These are phyloP conservation scores for Zymoseptoria pseudotritici DNA, from an alignment of 2,329 filamentous ascomycete species.

Conservation along the genomic window DNA sequence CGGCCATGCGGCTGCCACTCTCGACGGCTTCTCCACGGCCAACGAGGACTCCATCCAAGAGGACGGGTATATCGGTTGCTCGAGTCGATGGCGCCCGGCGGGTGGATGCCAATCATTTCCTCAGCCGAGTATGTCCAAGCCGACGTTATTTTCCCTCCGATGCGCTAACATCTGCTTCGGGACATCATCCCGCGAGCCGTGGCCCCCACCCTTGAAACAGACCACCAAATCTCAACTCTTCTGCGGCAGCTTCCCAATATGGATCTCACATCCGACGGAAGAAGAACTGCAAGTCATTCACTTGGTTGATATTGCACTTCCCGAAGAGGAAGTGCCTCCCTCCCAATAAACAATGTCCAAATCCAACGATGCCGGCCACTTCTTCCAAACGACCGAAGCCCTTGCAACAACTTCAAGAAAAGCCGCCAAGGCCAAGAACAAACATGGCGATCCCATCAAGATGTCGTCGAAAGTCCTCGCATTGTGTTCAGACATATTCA, in stretches of 20 bases:
- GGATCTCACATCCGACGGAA: background rate
- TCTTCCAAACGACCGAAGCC: slow-evolving; percentile 76
- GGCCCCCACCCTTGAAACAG: no score
- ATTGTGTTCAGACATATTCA: slow-evolving; percentile 56
- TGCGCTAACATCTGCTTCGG: background rate
- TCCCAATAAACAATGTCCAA: slow-evolving; percentile 49
- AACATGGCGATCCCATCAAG: slow-evolving; percentile 69
- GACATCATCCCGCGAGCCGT: background rate
- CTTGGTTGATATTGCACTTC: background rate
- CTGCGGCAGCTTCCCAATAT: background rate
- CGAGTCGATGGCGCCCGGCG: no score
- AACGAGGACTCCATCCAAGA: no score
- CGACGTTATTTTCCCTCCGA: no score
- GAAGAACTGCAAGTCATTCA: background rate
- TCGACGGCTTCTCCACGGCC: no score
- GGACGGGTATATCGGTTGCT: no score
- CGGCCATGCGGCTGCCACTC: no score
- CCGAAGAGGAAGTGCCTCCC: background rate
- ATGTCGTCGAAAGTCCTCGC: slow-evolving; percentile 83
- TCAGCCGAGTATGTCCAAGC: no score
- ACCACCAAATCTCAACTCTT: background rate
- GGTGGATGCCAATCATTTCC: background rate
- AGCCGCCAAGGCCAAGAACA: slow-evolving; percentile 69
- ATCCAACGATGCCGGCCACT: slow-evolving; percentile 68
- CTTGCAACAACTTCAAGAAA: slow-evolving; percentile 52